These are phyloP conservation scores for Agarophyton chilense DNA, from an alignment of 23 red algal species.

Conservation along the genomic window DNA sequence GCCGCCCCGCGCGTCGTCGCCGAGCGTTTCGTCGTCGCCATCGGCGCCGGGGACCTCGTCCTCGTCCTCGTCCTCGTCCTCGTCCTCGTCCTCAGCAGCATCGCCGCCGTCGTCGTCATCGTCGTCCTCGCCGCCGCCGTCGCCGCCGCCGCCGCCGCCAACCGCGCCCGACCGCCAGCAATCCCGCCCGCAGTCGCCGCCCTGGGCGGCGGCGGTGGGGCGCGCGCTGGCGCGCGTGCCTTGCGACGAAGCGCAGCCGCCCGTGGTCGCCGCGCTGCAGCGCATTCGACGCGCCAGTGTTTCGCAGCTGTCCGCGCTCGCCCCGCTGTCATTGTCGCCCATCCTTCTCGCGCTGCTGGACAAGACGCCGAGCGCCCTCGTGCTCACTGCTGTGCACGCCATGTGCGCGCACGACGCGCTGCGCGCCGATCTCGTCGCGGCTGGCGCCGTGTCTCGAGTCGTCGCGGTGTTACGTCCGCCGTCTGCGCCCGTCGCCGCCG, in stretches of 20 bases:
- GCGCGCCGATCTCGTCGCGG: neutral
- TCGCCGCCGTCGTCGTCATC: too few species aligned
- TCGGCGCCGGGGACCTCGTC: neutral
- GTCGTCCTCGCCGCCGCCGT: neutral
- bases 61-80: neutral
- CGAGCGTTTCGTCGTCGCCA: neutral
- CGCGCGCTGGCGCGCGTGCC: neutral
- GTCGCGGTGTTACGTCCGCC: neutral
- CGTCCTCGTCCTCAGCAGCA: neutral
- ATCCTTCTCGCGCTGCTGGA: neutral
- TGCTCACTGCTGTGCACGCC: neutral
- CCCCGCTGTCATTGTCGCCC: neutral
- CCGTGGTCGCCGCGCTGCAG: constrained; percentile 7
- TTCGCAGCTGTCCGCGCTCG: neutral
- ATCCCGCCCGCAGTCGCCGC: too few species aligned
- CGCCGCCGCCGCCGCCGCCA: too few species aligned
- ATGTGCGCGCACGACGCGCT: neutral
- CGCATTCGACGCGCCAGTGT: neutral
- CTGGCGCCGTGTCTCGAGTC: neutral
- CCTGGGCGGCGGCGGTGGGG: neutral
- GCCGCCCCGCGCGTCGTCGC: too few species aligned
- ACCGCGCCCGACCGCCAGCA: too few species aligned
- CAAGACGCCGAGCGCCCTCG: neutral
- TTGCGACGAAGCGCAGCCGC: neutral
- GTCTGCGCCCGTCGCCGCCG: neutral